These are phyloP conservation scores for Yarrowia deformans DNA, from an alignment of 805 yeast genomes.

Conservation along the genomic window DNA sequence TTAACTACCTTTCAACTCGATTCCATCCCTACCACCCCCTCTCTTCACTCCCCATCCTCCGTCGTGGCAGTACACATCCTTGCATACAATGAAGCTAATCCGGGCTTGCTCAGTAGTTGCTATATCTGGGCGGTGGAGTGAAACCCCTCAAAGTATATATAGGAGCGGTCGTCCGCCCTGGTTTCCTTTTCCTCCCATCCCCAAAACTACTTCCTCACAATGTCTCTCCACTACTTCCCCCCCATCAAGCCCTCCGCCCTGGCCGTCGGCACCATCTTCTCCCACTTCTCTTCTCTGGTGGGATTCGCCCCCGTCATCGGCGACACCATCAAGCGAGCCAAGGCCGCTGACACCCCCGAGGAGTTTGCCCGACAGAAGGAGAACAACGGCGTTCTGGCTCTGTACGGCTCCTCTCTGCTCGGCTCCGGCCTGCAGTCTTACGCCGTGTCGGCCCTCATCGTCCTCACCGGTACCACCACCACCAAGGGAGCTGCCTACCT, in stretches of 20 bases:
- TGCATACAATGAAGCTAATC: conserved; percentile 19
- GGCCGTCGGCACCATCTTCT: conserved; percentile 53
- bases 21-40: background rate
- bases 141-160: conserved; percentile 39
- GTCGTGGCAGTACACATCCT: background rate
- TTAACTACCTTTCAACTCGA: background rate
- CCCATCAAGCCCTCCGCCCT: conserved; percentile 47
- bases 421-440: conserved; percentile 53
- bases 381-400: conserved; percentile 51
- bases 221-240: conserved; percentile 45
- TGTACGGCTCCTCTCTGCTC: conserved; percentile 50
- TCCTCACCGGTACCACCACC: conserved; percentile 51
- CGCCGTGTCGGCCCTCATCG: conserved; percentile 53
- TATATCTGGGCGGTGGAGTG: conserved; percentile 5
- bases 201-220: conserved; percentile 25
- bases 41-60: background rate
- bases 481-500: conserved; percentile 53
- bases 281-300: conserved; percentile 51
- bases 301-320: conserved; percentile 53
- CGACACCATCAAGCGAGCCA: conserved; percentile 52
- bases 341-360: conserved; percentile 49
- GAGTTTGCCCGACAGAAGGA: conserved; percentile 51
- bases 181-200: background rate
- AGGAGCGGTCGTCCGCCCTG: background rate
- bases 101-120: conserved; percentile 28